Conservation (phyloP, 495 filamentous ascomycete species). For the Pyronema omphalodes region DNA sequence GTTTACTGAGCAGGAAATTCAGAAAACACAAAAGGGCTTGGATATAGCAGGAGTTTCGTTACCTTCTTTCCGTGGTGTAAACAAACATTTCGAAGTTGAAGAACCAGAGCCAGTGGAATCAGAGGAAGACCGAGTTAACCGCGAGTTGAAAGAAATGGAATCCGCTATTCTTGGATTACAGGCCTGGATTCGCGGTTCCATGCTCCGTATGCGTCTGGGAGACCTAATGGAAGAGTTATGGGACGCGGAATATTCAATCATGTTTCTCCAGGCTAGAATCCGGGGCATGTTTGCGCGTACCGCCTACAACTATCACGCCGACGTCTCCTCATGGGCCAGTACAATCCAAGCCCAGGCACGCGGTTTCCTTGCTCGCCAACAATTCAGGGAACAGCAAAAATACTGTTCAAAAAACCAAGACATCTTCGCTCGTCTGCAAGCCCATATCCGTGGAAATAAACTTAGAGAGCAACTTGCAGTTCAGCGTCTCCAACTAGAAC, state of each 20-base stretch:
- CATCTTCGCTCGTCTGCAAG: conserved; percentile 67
- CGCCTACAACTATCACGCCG: conserved; percentile 17
- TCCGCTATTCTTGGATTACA: conserved; percentile 58
- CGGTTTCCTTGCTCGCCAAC: conserved; percentile 57
- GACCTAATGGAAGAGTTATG: conserved; percentile 76
- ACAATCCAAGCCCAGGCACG: conserved; percentile 31
- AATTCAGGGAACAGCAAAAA: conserved; percentile 39
- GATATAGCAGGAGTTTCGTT: conserved; percentile 88
- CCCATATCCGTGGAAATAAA: conserved; percentile 58
- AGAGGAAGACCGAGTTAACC: conserved; percentile 73
- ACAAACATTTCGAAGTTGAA: conserved; percentile 83
- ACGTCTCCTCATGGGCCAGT: conserved; percentile 20
- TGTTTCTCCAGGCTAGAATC: conserved; percentile 67
- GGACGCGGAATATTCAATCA: conserved; percentile 60
- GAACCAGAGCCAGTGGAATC: conserved; percentile 62
- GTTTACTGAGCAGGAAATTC: conserved; percentile 93
- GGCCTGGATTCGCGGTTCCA: conserved; percentile 64
- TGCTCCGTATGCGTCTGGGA: conserved; percentile 59
- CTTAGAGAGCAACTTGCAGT: conserved; percentile 48
- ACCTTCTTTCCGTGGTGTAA: conserved; percentile 95
- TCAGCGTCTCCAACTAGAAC: conserved; percentile 41
- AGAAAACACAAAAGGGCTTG: conserved; percentile 87
- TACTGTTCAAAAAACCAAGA: conserved; percentile 52
- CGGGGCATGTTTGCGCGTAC: conserved; percentile 50
- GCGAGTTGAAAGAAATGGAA: conserved; percentile 65